These are phyloP conservation scores for Phyllosticta paracitricarpa DNA, from an alignment of 2,329 filamentous ascomycete species.

Conservation along the genomic window DNA sequence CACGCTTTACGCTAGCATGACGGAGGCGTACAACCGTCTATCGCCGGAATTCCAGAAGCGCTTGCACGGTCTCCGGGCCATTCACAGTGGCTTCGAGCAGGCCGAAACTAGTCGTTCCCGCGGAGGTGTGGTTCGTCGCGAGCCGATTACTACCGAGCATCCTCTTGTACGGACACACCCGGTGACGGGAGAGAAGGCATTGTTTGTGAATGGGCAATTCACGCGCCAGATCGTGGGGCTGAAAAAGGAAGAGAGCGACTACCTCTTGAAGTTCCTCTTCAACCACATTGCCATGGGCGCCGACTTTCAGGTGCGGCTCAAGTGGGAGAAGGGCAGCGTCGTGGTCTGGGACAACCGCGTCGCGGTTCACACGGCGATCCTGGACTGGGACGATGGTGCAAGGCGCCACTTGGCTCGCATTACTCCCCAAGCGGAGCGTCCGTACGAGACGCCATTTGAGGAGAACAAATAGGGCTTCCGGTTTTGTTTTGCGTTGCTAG, in stretches of 20 bases:
- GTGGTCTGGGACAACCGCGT: slow-evolving; percentile 82
- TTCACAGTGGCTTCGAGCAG: slow-evolving; percentile 77
- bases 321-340: slow-evolving; percentile 71
- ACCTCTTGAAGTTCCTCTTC: slow-evolving; percentile 65
- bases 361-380: slow-evolving; percentile 65
- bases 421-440: slow-evolving; percentile 71
- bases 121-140: slow-evolving; percentile 62
- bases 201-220: slow-evolving; percentile 79
- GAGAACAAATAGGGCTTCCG: slow-evolving; percentile 11
- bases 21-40: slow-evolving; percentile 69
- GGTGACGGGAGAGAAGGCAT: slow-evolving; percentile 67
- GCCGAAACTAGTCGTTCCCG: slow-evolving; percentile 56
- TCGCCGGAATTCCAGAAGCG: slow-evolving; percentile 70
- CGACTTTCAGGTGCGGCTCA: slow-evolving; percentile 64
- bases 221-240: slow-evolving; percentile 70
- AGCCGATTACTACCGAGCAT: slow-evolving; percentile 64
- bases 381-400: slow-evolving; percentile 74
- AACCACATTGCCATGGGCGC: slow-evolving; percentile 63
- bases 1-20: slow-evolving; percentile 72
- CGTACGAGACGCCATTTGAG: slow-evolving; percentile 54
- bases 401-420: slow-evolving; percentile 71
- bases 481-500: not conserved
- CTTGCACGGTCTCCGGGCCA: slow-evolving; percentile 68
- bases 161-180: slow-evolving; percentile 76
- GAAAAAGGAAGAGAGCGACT: slow-evolving; percentile 80